Evolutionary conservation across 768 basidiomycete genomes (phyloP).

Genomic region (Cystobasidiopsis lactophilus): DNA sequence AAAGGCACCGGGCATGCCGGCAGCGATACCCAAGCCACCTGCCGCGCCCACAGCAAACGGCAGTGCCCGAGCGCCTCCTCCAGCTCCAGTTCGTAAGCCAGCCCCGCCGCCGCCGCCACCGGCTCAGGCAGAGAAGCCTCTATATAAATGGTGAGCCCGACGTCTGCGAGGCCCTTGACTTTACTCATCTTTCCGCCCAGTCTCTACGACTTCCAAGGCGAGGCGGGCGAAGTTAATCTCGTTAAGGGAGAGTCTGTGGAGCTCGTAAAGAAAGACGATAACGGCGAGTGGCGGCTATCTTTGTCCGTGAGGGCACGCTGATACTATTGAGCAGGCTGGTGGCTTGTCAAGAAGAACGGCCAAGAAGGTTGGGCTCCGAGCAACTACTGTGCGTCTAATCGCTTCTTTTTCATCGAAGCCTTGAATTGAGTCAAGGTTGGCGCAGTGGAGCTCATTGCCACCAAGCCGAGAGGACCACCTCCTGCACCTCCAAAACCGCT

Average conservation of each 20-base stretch:
- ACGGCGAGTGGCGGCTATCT: slow-evolving; percentile 31
- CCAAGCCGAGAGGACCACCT: no score
- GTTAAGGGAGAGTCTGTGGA: slow-evolving; percentile 82
- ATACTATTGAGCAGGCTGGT: slow-evolving; percentile 42
- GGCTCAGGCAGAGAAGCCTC: slow-evolving; percentile 22
- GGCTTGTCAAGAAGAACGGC: slow-evolving; percentile 68
- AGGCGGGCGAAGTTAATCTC: slow-evolving; percentile 74
- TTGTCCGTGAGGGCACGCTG: neutral
- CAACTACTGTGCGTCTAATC: slow-evolving; percentile 68
- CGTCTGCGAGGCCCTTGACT: neutral
- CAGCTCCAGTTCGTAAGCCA: slow-evolving; percentile 28
- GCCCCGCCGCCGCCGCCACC: no score
- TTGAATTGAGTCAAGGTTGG: no score
- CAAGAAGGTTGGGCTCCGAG: slow-evolving; percentile 86
- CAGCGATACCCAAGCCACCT: neutral
- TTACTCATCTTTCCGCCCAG: no score
- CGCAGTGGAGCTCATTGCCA: no score
- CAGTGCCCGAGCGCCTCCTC: slow-evolving; percentile 31
- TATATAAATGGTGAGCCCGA: slow-evolving; percentile 5
- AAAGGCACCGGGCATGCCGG: neutral
- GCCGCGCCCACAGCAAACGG: neutral
- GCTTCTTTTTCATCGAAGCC: no score
- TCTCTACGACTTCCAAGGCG: slow-evolving; percentile 58
- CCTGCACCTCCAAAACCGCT: no score
- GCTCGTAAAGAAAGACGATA: slow-evolving; percentile 71